Evolutionary conservation across 2,329 filamentous ascomycete species (phyloP), one percentile per base, ranked within the genome.

Genomic region (Ramularia endophylla): DNA sequence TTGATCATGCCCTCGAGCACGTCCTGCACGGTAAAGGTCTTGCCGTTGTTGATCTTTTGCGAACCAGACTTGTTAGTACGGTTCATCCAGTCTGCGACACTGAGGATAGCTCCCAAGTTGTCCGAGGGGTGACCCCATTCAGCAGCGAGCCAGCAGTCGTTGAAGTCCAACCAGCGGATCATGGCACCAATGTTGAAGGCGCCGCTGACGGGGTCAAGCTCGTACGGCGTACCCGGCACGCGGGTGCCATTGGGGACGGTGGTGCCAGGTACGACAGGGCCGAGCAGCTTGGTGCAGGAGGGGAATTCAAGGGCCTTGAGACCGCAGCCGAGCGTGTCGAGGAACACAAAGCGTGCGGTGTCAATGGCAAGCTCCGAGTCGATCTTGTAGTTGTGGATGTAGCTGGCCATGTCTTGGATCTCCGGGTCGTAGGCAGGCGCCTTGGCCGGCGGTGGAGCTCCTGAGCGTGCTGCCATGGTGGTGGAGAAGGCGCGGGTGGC

Each of bases 161-260:
- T 98, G 79, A 97, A 98, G 73, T 98, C 92, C 60, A 98, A 80
- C 92, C 92, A 98, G 63, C 92, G 80, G 72, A 98, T 95, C 83
- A 95, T 94, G 60, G 92, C 85, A 58, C 92, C 92, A 58, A 98
- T 97, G 77, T 97, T 97, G 80, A 98, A 97, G 51, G 92, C 92
- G 50, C 84, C 92, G 59, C 90, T 90, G 64, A 97, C 81, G 28
- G 92, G 92, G 65, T 97, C 92, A 56, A 98, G 81, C 70, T 94
- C 83, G 72, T 90, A 97, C 54, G 85, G 80, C 22, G 92, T 97
- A 52, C 92, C 92, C 29, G 86, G 87, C 32, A 98, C 87, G 63
- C 82, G 87, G 58, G 87, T 83, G 54, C 92, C 92, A 63, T 95
- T 89, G 63, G 92, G 90, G 40, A 97, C 90, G 33, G 83, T 70